Evolutionary conservation across 2,329 filamentous ascomycete genomes (phyloP), one percentile per base, ranked within the genome.

Genomic region (Fusarium beomiforme): DNA sequence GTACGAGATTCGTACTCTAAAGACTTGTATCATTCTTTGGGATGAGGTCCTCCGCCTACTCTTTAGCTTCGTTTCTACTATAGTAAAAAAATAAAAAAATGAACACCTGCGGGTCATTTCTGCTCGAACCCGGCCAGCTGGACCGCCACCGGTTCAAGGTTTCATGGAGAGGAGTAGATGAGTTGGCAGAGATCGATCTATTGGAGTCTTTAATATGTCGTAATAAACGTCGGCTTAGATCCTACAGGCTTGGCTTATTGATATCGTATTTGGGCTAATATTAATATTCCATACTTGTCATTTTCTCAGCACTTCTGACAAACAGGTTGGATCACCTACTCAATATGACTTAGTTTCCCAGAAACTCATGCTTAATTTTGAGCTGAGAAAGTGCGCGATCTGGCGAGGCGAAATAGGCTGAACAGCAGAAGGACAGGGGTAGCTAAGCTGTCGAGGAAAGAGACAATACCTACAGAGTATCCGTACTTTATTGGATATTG

Each of bases 101-200:
- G 49, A 65, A 26, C 37, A 62, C 50, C 54, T 71, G 67, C 63
- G 36, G 44, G 53, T 64, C 67, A 71, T 71, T 41, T 58, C 26
- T 70, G 33, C 41, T 47, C 33, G 42, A 66, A 57, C 54, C 67
- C 42, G 46, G 55, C 36, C 43, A 53, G 37, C 21, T 56, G 53
- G 59, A 34, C 31, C 50, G 63, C 57, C 63, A 68, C 53, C 26
- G 42, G 50, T 64, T 54, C 57, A 36, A 42, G 68, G 53, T 71
- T 68, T 71, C 68, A 71, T 63, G 16, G 26, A 49, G 33, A 62
- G 53, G 41, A 50, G 36, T 24, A 33, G 39, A 21, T 23, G 24
- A 19, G 16, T 23, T 44, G 43, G 23, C 31, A 43, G 17, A 49
- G 39, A 36, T 39, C 23, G 49, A 54, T 41, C 50, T 44, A 24